Evolutionary conservation across 1,284 basidiomycete species (phyloP).

Genomic region (Coniferiporia weirii): DNA sequence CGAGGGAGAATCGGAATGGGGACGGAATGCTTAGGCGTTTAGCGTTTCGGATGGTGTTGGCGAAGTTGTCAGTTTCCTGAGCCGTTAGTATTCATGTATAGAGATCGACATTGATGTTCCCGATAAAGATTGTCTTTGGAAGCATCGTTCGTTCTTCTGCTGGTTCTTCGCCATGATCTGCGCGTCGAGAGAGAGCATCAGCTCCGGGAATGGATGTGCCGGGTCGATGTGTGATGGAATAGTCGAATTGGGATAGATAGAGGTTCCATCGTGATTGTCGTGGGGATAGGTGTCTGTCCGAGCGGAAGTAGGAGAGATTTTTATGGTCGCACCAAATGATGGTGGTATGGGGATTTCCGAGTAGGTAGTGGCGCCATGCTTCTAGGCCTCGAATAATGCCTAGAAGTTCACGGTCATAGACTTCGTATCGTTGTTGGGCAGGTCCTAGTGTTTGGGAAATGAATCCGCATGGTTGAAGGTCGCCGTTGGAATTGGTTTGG

Average conservation of each 20-base stretch:
- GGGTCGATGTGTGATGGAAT: constrained; percentile 34
- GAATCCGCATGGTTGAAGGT: not conserved
- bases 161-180: constrained; percentile 29
- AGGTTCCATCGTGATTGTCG: constrained; percentile 38
- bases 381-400: not conserved
- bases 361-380: not conserved
- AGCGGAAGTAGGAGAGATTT: not conserved
- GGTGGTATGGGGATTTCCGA: not conserved
- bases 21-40: not conserved
- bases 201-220: constrained; percentile 30
- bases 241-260: constrained; percentile 32
- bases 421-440: not conserved
- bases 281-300: not conserved
- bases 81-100: not conserved
- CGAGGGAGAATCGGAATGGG: not conserved
- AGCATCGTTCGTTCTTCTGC: constrained; percentile 31
- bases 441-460: not conserved
- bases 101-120: constrained; percentile 13
- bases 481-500: not conserved
- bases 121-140: constrained; percentile 23
- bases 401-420: not conserved
- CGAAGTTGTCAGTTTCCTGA: not conserved
- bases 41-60: not conserved
- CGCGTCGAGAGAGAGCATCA: constrained; percentile 36
- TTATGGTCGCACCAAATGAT: constrained; percentile 2